These are phyloP conservation scores for Sporothrix variecibatus DNA, from an alignment of 2,329 filamentous ascomycete genomes.

Conservation along the genomic window DNA sequence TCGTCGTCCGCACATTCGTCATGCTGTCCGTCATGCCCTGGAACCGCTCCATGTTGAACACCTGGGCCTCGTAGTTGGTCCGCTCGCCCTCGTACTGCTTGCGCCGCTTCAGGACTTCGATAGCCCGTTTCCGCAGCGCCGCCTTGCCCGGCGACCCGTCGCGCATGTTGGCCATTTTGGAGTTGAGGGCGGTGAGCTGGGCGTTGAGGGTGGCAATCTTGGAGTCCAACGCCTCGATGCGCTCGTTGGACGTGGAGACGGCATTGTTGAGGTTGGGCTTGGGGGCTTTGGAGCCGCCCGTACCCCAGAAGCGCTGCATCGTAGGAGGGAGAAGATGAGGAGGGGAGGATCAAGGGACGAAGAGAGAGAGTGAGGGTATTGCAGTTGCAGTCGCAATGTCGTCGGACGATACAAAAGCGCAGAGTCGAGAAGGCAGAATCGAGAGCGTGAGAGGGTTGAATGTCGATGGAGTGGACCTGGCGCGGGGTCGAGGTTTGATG, in stretches of 20 bases:
- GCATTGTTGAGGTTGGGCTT: slow-evolving; percentile 78
- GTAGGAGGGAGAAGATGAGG: neutral
- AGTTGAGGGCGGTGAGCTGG: slow-evolving; percentile 85
- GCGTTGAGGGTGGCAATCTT: slow-evolving; percentile 91
- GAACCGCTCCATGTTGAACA: slow-evolving; percentile 99
- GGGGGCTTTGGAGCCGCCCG: slow-evolving; percentile 66
- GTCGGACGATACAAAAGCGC: neutral
- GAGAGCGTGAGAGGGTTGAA: too few species aligned
- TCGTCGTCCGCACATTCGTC: slow-evolving; percentile 97
- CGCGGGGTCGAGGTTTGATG: neutral
- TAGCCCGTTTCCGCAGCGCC: slow-evolving; percentile 89
- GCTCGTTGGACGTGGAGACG: slow-evolving; percentile 81
- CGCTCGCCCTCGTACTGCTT: slow-evolving; percentile 94
- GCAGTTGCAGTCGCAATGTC: neutral
- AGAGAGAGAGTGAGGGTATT: too few species aligned
- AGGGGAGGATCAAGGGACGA: neutral
- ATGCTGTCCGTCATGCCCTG: slow-evolving; percentile 98
- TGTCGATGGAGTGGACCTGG: neutral
- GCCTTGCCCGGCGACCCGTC: slow-evolving; percentile 85
- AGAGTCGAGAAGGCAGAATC: neutral
- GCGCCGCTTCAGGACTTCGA: slow-evolving; percentile 89
- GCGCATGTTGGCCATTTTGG: slow-evolving; percentile 87
- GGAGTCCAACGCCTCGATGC: slow-evolving; percentile 86
- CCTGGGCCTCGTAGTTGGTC: slow-evolving; percentile 89
- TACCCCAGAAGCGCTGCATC: slow-evolving; percentile 97